Base-by-base conservation (phyloP, 2,329 filamentous ascomycete species). In the Colletotrichum magnum region DNA sequence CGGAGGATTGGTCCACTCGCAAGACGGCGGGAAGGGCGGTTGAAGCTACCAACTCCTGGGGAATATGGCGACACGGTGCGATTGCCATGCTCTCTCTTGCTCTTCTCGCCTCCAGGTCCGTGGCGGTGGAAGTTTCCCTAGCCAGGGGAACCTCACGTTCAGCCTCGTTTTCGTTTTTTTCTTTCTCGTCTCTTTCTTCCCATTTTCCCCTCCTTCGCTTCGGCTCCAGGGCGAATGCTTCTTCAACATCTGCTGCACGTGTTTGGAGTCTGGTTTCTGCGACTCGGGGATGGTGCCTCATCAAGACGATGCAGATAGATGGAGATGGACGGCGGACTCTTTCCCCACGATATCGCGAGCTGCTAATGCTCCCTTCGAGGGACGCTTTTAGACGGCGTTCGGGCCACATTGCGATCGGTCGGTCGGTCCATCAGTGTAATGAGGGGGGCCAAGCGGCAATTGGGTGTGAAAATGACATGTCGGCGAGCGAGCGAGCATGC, bases 191-290 rank as follows among this genome's bases (percentile, higher is more conserved):
- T 10, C 12, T 36, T 36, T 32, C 10, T 9, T 36, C 21, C 3
- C 21, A 24, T 24, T 24, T 24, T 24, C 21, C 21, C 21, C 21
- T 36, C 32, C 32, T 36, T 36, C 10, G 32, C 32, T 36, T 36
- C 32, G 32, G 32, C 32, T 36, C 32, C 32, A 36, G 32, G 32
- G 32, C 32, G 32, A 36, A 36, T 36, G 32, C 32, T 36, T 36
- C 51, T n/a, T 32, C 32, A 24, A 39, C 12, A 24, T n/a, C 41
- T 58, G 39, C 60, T 18, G 26, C 21, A 26, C 39, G 21, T 43
- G 43, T 65, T 68, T 63, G 53, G 32, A 18, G 16, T 26, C 28
- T 68, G 41, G 65, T 68, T 59, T 59, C 21, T 59, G 53, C 60
- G 54, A 16, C 13, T 41, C 61, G 26, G 39, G 51, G 57, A 7